Evolutionary conservation across 306 rosid genomes (phyloP).

Genomic region (Trichosanthes cucumerina): DNA sequence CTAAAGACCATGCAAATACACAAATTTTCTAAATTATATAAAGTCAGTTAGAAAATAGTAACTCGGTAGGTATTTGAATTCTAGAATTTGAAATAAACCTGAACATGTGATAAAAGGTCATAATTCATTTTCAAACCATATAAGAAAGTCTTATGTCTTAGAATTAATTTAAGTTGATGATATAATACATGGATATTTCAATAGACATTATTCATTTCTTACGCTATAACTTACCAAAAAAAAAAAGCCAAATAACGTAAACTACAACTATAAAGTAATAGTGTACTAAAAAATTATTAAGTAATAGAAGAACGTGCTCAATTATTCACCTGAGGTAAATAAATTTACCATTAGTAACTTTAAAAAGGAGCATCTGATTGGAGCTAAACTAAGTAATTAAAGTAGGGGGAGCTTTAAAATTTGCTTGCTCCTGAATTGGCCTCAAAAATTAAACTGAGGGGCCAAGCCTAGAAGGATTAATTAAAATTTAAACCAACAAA

Average conservation of each 20-base stretch:
- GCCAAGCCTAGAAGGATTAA: not conserved
- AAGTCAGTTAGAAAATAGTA: not conserved
- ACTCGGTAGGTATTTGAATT: not conserved
- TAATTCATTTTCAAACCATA: not conserved
- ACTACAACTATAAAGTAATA: too few relatives aligned
- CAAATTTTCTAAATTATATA: not conserved
- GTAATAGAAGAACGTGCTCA: too few relatives aligned
- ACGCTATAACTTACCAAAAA: too few relatives aligned
- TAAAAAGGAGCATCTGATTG: not conserved
- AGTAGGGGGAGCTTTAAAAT: not conserved
- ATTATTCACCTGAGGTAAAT: not conserved
- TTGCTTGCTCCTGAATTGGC: not conserved
- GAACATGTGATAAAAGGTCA: not conserved
- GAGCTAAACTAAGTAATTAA: not conserved
- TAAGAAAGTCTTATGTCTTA: not conserved
- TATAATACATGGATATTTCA: not conserved
- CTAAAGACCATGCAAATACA: not conserved
- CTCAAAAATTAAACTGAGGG: not conserved
- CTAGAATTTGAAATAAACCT: not conserved
- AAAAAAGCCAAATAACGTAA: too few relatives aligned
- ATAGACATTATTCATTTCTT: not conserved
- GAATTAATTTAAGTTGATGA: not conserved
- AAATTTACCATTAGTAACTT: not conserved
- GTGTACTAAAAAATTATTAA: too few relatives aligned
- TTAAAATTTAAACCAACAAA: not conserved